Conservation (phyloP, 2,329 filamentous ascomycete species). For the Alternaria rosae region DNA sequence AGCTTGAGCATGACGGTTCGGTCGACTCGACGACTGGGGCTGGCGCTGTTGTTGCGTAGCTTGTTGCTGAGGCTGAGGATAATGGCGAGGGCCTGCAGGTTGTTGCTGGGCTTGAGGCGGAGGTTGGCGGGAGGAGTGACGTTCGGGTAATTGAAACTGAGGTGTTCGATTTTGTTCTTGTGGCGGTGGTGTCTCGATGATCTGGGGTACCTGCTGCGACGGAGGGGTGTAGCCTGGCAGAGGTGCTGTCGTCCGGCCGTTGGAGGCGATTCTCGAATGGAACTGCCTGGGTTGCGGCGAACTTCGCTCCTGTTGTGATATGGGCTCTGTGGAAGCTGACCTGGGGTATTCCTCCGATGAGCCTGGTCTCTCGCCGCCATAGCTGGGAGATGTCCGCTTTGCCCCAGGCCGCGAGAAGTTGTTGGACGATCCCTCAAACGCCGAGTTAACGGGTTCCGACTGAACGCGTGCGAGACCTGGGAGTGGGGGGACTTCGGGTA, state of each 20-base stretch:
- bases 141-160: slow-evolving; percentile 56
- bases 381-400: slow-evolving; percentile 35
- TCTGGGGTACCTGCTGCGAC: slow-evolving; percentile 59
- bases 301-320: slow-evolving; percentile 43
- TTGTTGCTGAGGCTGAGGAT: slow-evolving; percentile 14
- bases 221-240: slow-evolving; percentile 55
- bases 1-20: slow-evolving; percentile 41
- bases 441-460: slow-evolving; percentile 68
- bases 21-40: slow-evolving; percentile 25
- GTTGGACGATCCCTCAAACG: slow-evolving; percentile 40
- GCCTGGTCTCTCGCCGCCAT: slow-evolving; percentile 27
- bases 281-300: slow-evolving; percentile 57
- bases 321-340: slow-evolving; percentile 26
- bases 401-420: slow-evolving; percentile 68
- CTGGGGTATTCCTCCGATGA: slow-evolving; percentile 36
- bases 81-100: slow-evolving; percentile 25
- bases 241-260: slow-evolving; percentile 63
- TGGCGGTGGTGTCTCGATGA: slow-evolving; percentile 68
- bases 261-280: slow-evolving; percentile 64
- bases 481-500: slow-evolving; percentile 45
- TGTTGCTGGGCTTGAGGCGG: slow-evolving; percentile 30
- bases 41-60: slow-evolving; percentile 31
- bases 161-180: slow-evolving; percentile 44
- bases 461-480: slow-evolving; percentile 67
- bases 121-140: slow-evolving; percentile 57